These are phyloP conservation scores for Wickerhamomyces subpelliculosus DNA, from an alignment of 805 yeast species.

Conservation along the genomic window DNA sequence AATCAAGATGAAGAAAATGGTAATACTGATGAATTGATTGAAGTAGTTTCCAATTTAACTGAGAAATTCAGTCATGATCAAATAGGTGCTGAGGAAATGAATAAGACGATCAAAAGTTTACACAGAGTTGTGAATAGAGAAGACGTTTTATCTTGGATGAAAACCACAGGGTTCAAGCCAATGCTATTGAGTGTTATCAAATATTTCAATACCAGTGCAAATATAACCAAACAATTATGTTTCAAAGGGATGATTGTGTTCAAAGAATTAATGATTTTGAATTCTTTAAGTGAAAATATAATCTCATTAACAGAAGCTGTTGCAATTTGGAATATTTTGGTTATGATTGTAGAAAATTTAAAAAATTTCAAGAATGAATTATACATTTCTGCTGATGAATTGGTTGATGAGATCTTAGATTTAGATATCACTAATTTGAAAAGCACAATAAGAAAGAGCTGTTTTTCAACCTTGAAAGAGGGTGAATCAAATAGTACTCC, in stretches of 20 bases:
- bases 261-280: constrained; percentile 17
- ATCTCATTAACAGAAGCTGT: constrained; percentile 5
- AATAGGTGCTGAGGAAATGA: constrained; percentile 8
- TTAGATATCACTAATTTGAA: constrained; percentile 3
- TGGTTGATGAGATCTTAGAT: constrained; percentile 16
- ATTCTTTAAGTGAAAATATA: constrained; percentile 7
- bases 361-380: constrained; percentile 17
- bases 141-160: constrained; percentile 14
- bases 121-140: constrained; percentile 9
- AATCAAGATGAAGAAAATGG: constrained; percentile 4
- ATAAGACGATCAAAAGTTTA: constrained; percentile 11
- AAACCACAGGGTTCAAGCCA: constrained; percentile 10
- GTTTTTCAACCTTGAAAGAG: constrained; percentile 8
- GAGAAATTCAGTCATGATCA: constrained; percentile 10
- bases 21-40: constrained; percentile 6
- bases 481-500: not conserved
- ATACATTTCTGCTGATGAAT: constrained; percentile 19
- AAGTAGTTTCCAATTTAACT: constrained; percentile 4
- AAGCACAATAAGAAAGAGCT: constrained; percentile 8
- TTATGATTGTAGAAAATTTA: constrained; percentile 19
- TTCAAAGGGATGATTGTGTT: constrained; percentile 20
- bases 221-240: constrained; percentile 17
- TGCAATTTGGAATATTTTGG: constrained; percentile 15
- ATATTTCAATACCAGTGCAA: constrained; percentile 16
- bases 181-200: constrained; percentile 7